These are phyloP conservation scores for Funneliformis mosseae DNA, from an alignment of 192 early-diverging fungal genomes.

Conservation along the genomic window DNA sequence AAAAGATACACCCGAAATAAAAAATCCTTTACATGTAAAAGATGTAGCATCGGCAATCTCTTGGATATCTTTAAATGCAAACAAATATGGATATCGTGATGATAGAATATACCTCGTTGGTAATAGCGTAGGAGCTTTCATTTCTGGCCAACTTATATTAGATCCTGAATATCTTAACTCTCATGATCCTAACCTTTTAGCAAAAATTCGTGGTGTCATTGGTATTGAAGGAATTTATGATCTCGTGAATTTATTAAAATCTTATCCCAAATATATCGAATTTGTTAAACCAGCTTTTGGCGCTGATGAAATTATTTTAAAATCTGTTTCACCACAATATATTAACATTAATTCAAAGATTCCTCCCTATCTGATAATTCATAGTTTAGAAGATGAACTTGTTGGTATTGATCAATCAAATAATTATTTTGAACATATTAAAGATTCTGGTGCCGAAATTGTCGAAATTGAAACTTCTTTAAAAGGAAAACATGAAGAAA, in stretches of 20 bases:
- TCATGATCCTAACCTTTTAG: slow-evolving; percentile 28
- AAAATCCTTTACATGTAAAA: slow-evolving; percentile 70
- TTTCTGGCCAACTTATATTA: slow-evolving; percentile 63
- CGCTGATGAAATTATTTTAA: slow-evolving; percentile 41
- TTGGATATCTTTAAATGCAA: slow-evolving; percentile 44
- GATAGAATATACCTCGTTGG: slow-evolving; percentile 62
- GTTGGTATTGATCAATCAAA: slow-evolving; percentile 61
- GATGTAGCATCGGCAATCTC: slow-evolving; percentile 63
- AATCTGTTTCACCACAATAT: slow-evolving; percentile 53
- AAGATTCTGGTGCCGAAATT: slow-evolving; percentile 20
- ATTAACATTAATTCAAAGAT: neutral
- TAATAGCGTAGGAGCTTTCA: slow-evolving; percentile 80
- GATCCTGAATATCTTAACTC: slow-evolving; percentile 42
- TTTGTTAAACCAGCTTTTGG: slow-evolving; percentile 78
- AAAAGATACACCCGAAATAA: slow-evolving; percentile 39
- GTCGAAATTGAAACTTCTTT: slow-evolving; percentile 34
- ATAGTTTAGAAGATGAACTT: slow-evolving; percentile 71
- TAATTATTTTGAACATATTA: slow-evolving; percentile 44
- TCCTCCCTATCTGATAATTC: slow-evolving; percentile 64
- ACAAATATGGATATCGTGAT: slow-evolving; percentile 37
- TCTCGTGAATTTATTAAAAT: slow-evolving; percentile 60
- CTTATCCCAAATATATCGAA: slow-evolving; percentile 68
- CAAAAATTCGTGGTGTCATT: slow-evolving; percentile 59
- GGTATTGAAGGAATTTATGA: slow-evolving; percentile 89
- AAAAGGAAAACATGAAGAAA: slow-evolving; percentile 43